phyloP scores from a whole-genome alignment of 331 rosid species.

The Quercus phellos region DNA sequence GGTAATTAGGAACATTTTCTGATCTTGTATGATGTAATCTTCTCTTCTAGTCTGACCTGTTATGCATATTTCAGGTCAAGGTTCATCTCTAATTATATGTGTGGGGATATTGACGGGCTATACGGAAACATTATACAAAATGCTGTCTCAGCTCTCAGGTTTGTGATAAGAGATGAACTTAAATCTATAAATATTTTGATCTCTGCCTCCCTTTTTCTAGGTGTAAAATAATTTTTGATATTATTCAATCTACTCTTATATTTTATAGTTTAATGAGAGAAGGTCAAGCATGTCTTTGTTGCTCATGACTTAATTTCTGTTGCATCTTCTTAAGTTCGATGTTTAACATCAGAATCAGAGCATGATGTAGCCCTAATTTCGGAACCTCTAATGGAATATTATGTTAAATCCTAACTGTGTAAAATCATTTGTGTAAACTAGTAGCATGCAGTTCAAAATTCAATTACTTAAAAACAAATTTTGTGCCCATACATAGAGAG shows the following conservation, averaged over 20 bases:
- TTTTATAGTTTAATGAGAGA: background rate
- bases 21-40: slow-evolving; percentile 9
- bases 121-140: slow-evolving; percentile 80
- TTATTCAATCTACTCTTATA: background rate
- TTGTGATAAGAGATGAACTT: slow-evolving; percentile 28
- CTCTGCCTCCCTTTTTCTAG: background rate
- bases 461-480: background rate
- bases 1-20: background rate
- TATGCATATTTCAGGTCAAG: slow-evolving; percentile 74
- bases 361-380: background rate
- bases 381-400: background rate
- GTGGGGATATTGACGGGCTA: slow-evolving; percentile 93
- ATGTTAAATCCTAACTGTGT: background rate
- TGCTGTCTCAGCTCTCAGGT: slow-evolving; percentile 94
- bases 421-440: background rate
- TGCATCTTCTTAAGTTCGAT: background rate
- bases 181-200: slow-evolving; percentile 6
- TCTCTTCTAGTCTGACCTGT: slow-evolving; percentile 26
- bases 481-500: background rate
- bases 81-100: slow-evolving; percentile 85
- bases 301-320: background rate
- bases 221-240: background rate
- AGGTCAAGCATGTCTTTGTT: background rate
- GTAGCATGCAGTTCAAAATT: background rate
- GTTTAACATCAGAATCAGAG: background rate